Evolutionary conservation across 768 basidiomycete species (phyloP), one percentile per base, ranked within the genome.

Genomic region (Mycena filopes): DNA sequence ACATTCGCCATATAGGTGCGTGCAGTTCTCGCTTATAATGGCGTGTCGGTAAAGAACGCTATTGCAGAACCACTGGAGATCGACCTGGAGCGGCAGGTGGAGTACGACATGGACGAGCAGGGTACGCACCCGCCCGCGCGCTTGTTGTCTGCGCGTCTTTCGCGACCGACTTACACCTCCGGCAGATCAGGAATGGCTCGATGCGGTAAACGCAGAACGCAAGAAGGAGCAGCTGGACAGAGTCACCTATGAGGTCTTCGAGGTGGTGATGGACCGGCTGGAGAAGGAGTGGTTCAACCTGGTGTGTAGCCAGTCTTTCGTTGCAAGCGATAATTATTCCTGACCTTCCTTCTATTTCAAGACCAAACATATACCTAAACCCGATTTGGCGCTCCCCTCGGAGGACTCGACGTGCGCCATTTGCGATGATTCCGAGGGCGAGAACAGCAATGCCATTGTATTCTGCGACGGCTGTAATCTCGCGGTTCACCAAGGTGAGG

Each of bases 71-170:
- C 97, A 0, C 81, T 98, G 69, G 97, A 99, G 75, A 89, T 87
- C 49, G 98, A 99, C 69, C 86, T 99, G 20, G 91, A 92, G 9
- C 87, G 88, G 41, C 95, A 97, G 70, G 97, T 99, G 25, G 98
- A 99, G 77, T 99, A 99, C 82, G 98, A 99, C 74, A 99, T 99
- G 96, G 98, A 99, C 74, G 98, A 98, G 74, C 96, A 98, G 87
- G 96, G 95, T 92, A 40, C 21, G 82, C 29, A 23, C 33, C 25
- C 36, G 36, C 15, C 36, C 15, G 36, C 41, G 20, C 36, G 55
- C 41, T 51, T 46, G 23, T 51, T 46, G 23, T 38, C 6, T 29
- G 21, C 55, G 55, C 63, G 55, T 47, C 61, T 67, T 31, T 41
- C 58, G n/a, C n/a, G n/a, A 20, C 29, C 21, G 38, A 31, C 38